Conservation (phyloP, 2,329 filamentous ascomycete genomes). For the Bertia moriformis region DNA sequence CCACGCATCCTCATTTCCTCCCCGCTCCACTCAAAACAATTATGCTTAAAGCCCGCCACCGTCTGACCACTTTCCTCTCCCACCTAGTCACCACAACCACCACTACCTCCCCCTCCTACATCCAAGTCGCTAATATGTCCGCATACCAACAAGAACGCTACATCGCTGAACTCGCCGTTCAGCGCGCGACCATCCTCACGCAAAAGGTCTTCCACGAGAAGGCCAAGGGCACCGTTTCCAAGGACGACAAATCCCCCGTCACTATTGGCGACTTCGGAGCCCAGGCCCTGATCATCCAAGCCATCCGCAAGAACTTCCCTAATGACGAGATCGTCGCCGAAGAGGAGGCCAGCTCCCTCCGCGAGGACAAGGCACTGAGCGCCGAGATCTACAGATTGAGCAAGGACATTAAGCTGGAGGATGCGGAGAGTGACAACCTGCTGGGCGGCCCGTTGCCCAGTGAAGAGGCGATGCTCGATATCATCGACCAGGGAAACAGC, state of each 20-base stretch:
- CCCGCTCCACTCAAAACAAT: no score
- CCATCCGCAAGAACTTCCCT: constrained; percentile 80
- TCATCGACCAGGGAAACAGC: constrained; percentile 56
- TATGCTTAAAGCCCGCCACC: neutral
- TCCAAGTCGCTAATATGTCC: constrained; percentile 13
- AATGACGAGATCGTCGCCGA: constrained; percentile 84
- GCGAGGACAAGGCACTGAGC: constrained; percentile 54
- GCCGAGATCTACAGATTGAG: constrained; percentile 77
- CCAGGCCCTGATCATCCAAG: constrained; percentile 86
- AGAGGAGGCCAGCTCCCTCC: constrained; percentile 74
- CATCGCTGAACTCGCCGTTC: constrained; percentile 76
- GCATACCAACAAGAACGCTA: constrained; percentile 65
- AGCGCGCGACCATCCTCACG: constrained; percentile 64
- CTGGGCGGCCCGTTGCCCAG: constrained; percentile 57
- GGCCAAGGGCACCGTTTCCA: constrained; percentile 84
- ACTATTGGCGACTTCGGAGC: constrained; percentile 97
- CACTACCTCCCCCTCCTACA: constrained; percentile 1
- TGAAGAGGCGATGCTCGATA: constrained; percentile 50
- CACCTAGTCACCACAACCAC: constrained; percentile 2
- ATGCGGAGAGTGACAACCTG: constrained; percentile 46
- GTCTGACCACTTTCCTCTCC: constrained; percentile 1
- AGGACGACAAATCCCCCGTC: constrained; percentile 90
- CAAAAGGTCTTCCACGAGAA: constrained; percentile 73
- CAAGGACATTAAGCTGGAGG: constrained; percentile 52
- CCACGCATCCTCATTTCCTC: neutral